Conservation (phyloP, 2,329 filamentous ascomycete genomes). For the Penicillium concentricum region DNA sequence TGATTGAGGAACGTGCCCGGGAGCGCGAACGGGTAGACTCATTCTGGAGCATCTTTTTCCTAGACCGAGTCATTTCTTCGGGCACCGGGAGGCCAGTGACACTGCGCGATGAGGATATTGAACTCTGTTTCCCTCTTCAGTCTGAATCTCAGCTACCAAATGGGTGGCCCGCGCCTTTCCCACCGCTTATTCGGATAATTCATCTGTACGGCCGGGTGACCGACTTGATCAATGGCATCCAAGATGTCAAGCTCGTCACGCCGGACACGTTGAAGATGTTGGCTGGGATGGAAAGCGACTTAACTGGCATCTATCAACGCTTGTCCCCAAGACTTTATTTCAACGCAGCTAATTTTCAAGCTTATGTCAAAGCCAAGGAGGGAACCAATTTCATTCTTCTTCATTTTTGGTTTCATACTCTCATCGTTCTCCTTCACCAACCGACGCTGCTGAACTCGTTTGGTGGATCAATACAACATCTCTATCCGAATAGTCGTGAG, state of each 20-base stretch:
- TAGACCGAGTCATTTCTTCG: slow-evolving; percentile 83
- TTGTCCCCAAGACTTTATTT: slow-evolving; percentile 76
- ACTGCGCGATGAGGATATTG: slow-evolving; percentile 79
- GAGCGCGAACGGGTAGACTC: slow-evolving; percentile 83
- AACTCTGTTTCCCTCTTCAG: slow-evolving; percentile 66
- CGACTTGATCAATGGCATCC: slow-evolving; percentile 79
- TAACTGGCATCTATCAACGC: slow-evolving; percentile 72
- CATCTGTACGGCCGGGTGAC: slow-evolving; percentile 82
- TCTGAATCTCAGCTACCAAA: slow-evolving; percentile 54
- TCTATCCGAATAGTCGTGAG: slow-evolving; percentile 78
- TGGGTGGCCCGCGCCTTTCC: slow-evolving; percentile 75
- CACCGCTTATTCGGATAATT: slow-evolving; percentile 77
- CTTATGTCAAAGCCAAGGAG: slow-evolving; percentile 76
- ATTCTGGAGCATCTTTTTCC: slow-evolving; percentile 86
- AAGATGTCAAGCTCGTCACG: slow-evolving; percentile 70
- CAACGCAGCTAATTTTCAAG: slow-evolving; percentile 81
- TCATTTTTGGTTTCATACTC: slow-evolving; percentile 85
- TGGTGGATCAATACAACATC: slow-evolving; percentile 64
- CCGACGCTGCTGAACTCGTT: slow-evolving; percentile 80
- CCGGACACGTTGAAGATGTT: slow-evolving; percentile 70
- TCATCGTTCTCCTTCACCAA: slow-evolving; percentile 82
- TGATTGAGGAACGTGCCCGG: slow-evolving; percentile 60
- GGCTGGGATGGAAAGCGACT: slow-evolving; percentile 73
- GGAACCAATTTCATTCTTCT: slow-evolving; percentile 84
- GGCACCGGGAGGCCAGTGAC: slow-evolving; percentile 83